A percentile compares a stretch with the other conserved stretches of the same genome.
Conservation (phyloP, 257 asterid species). For the Nicotiana otophora region DNA sequence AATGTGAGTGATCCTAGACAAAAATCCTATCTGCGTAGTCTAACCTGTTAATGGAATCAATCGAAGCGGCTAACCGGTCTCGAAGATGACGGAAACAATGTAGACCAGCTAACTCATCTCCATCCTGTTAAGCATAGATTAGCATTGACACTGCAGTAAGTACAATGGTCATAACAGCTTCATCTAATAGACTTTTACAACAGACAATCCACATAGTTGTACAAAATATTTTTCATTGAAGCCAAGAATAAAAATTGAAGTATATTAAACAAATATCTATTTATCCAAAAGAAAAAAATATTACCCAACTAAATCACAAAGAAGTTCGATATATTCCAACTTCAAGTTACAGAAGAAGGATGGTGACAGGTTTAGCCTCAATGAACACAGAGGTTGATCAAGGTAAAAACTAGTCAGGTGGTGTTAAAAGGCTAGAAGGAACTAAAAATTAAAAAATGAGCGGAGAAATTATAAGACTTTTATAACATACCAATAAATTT, state of each 20-base stretch:
- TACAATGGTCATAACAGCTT: not conserved
- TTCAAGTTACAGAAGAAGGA: not conserved
- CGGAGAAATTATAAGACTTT: slow-evolving; percentile 10
- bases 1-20: not conserved
- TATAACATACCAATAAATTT: slow-evolving; percentile 69
- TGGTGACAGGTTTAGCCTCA: not conserved
- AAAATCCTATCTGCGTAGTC: slow-evolving; percentile 17
- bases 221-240: not conserved
- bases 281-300: not conserved
- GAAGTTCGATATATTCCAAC: not conserved
- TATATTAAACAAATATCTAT: not conserved
- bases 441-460: not conserved
- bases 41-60: slow-evolving; percentile 93
- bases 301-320: not conserved
- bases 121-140: slow-evolving; percentile 43
- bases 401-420: not conserved
- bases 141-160: not conserved
- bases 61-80: slow-evolving; percentile 68
- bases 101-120: slow-evolving; percentile 88
- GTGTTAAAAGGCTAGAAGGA: not conserved
- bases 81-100: slow-evolving; percentile 97
- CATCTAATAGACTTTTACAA: not conserved
- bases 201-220: not conserved
- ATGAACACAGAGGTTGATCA: not conserved
- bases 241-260: not conserved